These are phyloP conservation scores for Kwoniella heveanensis DNA, from an alignment of 768 basidiomycete species.

Conservation along the genomic window DNA sequence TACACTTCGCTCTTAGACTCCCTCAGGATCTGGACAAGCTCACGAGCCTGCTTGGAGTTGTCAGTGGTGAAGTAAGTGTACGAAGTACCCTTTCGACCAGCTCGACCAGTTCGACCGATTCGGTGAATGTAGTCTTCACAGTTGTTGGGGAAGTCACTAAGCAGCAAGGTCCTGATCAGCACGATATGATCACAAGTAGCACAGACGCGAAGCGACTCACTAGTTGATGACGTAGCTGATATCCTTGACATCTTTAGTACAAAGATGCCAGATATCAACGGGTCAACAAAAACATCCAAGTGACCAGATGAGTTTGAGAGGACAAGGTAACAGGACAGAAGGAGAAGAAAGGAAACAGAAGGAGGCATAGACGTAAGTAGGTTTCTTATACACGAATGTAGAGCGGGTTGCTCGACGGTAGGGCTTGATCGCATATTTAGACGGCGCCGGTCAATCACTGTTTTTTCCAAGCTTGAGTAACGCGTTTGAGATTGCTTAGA, in stretches of 20 bases:
- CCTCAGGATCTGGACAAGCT: conserved; percentile 76
- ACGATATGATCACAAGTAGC: no score
- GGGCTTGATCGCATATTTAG: not conserved
- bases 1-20: conserved; percentile 67
- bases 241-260: conserved; percentile 22
- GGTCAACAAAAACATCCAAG: conserved; percentile 22
- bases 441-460: conserved; percentile 25
- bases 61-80: conserved; percentile 98
- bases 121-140: conserved; percentile 98
- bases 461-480: conserved; percentile 17
- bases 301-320: conserved; percentile 2
- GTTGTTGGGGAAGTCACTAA: conserved; percentile 94
- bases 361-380: conserved; percentile 28
- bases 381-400: not conserved
- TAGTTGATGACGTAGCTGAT: conserved; percentile 29
- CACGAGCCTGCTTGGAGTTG: conserved; percentile 90
- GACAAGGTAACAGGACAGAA: not conserved
- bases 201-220: no score
- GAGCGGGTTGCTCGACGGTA: conserved; percentile 16
- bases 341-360: conserved; percentile 1
- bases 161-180: conserved; percentile 1
- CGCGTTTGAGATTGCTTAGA: conserved; percentile 23
- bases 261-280: conserved; percentile 16
- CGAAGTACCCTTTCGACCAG: conserved; percentile 85
- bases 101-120: conserved; percentile 71